These are phyloP conservation scores for Neurospora cerealis DNA, from an alignment of 495 filamentous ascomycete genomes.

Conservation along the genomic window DNA sequence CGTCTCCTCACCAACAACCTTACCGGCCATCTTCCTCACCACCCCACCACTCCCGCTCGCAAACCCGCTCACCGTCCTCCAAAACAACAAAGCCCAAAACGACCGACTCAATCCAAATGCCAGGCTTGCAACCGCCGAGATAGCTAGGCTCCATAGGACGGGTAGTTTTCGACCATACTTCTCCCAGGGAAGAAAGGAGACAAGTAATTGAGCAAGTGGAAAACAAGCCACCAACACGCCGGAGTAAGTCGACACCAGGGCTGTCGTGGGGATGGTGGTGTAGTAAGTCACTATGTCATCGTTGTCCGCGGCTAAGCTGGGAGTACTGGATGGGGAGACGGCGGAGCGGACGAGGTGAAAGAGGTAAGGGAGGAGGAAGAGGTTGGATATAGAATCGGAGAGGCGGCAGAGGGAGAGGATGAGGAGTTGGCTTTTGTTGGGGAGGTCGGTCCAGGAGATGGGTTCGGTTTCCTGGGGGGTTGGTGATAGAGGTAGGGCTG, in stretches of 20 bases:
- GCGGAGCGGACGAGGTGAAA: conserved; percentile 49
- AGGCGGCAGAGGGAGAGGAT: conserved; percentile 42
- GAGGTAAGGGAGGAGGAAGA: conserved; percentile 43
- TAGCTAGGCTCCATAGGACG: conserved; percentile 57
- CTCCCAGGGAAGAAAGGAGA: conserved; percentile 51
- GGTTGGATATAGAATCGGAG: conserved; percentile 38
- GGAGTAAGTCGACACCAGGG: conserved; percentile 1
- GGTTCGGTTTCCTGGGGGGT: neutral
- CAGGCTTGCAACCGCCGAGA: conserved; percentile 59
- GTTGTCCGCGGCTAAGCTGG: conserved; percentile 27
- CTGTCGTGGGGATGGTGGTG: neutral
- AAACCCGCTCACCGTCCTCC: conserved; percentile 56
- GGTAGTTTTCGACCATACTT: conserved; percentile 58
- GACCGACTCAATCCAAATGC: conserved; percentile 64
- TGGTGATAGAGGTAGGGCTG: neutral
- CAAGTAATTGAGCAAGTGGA: conserved; percentile 36
- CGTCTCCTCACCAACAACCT: conserved; percentile 55
- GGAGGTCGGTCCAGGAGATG: conserved; percentile 29
- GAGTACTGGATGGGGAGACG: conserved; percentile 41
- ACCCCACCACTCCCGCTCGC: conserved; percentile 71
- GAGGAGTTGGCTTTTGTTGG: conserved; percentile 41
- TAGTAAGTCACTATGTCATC: conserved; percentile 35
- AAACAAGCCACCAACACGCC: conserved; percentile 4
- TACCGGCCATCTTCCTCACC: conserved; percentile 71
- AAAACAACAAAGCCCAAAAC: conserved; percentile 58